phyloP scores from a whole-genome alignment of 257 asterid species.

The Ligustrum vulgare region DNA sequence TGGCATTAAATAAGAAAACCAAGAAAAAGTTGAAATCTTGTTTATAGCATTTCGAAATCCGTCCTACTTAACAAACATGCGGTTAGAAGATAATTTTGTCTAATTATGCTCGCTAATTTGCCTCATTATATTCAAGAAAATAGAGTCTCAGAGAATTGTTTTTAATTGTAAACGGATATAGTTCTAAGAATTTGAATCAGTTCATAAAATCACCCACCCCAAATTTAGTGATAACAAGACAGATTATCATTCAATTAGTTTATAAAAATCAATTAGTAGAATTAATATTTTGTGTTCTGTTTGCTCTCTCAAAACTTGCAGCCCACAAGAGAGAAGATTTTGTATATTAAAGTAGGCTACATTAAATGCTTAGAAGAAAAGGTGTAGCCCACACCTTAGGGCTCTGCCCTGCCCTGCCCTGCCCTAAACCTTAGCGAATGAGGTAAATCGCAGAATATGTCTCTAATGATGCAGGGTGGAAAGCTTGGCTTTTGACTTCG shows the following conservation, averaged over 20 bases:
- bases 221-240: not conserved
- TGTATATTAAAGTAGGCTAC: conserved; percentile 43
- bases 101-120: not conserved
- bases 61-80: not conserved
- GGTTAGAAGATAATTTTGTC: not conserved
- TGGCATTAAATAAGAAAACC: too few relatives aligned
- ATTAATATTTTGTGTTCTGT: not conserved
- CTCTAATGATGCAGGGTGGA: too few relatives aligned
- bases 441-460: too few relatives aligned
- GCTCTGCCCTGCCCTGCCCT: too few relatives aligned
- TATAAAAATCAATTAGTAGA: not conserved
- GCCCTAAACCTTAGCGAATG: too few relatives aligned
- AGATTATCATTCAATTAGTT: not conserved
- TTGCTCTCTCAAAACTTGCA: conserved; percentile 25
- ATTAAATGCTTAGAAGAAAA: too few relatives aligned
- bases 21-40: too few relatives aligned
- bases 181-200: not conserved
- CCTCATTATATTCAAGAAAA: not conserved
- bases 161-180: not conserved
- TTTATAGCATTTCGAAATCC: not conserved
- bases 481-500: too few relatives aligned
- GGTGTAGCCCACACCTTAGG: too few relatives aligned
- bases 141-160: not conserved
- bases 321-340: conserved; percentile 47
- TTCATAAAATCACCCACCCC: not conserved